Base-by-base conservation (phyloP, 1,284 basidiomycete genomes). In the Sanghuangporus sanghuang region DNA sequence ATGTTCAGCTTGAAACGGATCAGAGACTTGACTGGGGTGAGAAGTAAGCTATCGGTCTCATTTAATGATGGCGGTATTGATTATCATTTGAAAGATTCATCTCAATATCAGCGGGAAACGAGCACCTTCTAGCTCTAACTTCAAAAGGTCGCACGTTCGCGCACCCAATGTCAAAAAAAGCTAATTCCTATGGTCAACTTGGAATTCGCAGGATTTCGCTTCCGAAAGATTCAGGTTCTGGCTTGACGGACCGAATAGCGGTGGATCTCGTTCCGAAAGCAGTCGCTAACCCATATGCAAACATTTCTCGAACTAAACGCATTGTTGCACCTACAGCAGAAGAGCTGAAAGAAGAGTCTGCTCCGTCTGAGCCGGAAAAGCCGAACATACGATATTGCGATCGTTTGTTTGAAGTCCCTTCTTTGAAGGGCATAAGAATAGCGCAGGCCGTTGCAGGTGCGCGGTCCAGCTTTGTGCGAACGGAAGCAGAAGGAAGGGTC, bases 101-200 rank as follows among this genome's bases (percentile, higher is more conserved):
- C 0, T 86, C 86, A 1, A 86, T 96, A 27, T 82, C 86, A 0
- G 83, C 88, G 1, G 95, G 96, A 7, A 74, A 79, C 21, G 84
- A 93, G 71, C 96, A 98, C 73, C 77, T 98, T 6, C 83, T 98
- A 16, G 94, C 93, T 0, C 77, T 96, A 11, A 95, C 95, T 2
- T 91, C 86, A 32, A 78, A 83, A 53, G 95, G 95, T 1, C 85
- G 93, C 57, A 85, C 90, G 1, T 96, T 93, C 71, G 85, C 87
- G 0, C 86, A 93, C 66, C 92, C 95, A 0, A 80, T 93, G 54
- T 85, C 85, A 66, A 83, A 85, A 60, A 76, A 83, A 7, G 95
- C 89, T n/a, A 98, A 98, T 75, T 77, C 81, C 0, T 85, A 89
- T 73, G 92, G 93, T 1, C 96, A 98, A 75, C 85, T 98, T 11